Evolutionary conservation across 805 yeast species (phyloP).

Genomic region (Blastobotrys robertii): DNA sequence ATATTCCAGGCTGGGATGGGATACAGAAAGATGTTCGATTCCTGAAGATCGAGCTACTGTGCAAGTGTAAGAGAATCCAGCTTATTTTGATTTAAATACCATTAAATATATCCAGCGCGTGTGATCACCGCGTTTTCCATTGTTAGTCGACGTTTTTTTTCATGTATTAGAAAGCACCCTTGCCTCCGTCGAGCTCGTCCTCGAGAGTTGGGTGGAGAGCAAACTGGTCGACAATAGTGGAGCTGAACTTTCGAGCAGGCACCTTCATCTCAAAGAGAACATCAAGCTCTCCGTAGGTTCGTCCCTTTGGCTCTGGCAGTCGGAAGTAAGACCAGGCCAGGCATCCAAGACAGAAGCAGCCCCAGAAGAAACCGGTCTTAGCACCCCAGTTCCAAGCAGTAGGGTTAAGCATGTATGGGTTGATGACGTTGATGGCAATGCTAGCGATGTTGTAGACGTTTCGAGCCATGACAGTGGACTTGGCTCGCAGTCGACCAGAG

Average conservation of each 20-base stretch:
- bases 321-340: constrained; percentile 39
- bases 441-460: constrained; percentile 18
- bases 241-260: constrained; percentile 21
- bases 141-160: too few species aligned
- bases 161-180: too few species aligned
- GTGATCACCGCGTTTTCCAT: too few species aligned
- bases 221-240: too few species aligned
- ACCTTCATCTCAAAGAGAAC: constrained; percentile 33
- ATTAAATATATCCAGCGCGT: too few species aligned
- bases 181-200: too few species aligned
- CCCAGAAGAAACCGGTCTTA: constrained; percentile 39
- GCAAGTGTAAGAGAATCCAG: too few species aligned
- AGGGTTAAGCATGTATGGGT: constrained; percentile 42
- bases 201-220: too few species aligned
- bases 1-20: too few species aligned
- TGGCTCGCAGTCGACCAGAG: constrained; percentile 33
- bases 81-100: too few species aligned
- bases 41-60: too few species aligned
- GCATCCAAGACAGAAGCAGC: constrained; percentile 27
- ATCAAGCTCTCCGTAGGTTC: constrained; percentile 53
- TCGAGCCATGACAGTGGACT: constrained; percentile 35
- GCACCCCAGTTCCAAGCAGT: constrained; percentile 37
- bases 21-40: too few species aligned
- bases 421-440: constrained; percentile 11
- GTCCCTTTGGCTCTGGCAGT: constrained; percentile 49